Conservation (phyloP, 441 rosid genomes). For the Corymbia calophylla region DNA sequence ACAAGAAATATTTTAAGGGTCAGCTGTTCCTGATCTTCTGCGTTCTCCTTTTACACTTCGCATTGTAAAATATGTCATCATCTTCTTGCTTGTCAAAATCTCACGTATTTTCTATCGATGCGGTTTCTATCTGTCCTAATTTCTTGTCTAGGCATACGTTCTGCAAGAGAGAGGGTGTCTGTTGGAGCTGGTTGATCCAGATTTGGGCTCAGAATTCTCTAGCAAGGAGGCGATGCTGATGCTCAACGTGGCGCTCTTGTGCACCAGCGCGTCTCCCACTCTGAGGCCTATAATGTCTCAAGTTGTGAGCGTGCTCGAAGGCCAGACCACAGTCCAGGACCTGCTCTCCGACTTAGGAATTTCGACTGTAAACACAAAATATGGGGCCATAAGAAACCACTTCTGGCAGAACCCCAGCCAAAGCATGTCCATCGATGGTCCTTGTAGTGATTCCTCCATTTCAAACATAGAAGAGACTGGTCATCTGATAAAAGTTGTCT, state of each 20-base stretch:
- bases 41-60: neutral
- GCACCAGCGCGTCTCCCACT: constrained; percentile 80
- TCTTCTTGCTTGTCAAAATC: neutral
- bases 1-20: neutral
- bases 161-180: constrained; percentile 72
- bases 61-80: neutral
- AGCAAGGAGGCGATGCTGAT: constrained; percentile 66
- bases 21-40: neutral
- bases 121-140: neutral
- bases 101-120: neutral
- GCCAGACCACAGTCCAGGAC: constrained; percentile 68
- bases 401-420: constrained; percentile 76
- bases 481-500: constrained; percentile 23
- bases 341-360: constrained; percentile 70
- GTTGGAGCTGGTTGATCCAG: constrained; percentile 66
- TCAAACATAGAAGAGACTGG: constrained; percentile 32
- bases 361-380: constrained; percentile 48
- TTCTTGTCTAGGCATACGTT: constrained; percentile 49
- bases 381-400: constrained; percentile 64
- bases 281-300: constrained; percentile 86
- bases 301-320: constrained; percentile 82
- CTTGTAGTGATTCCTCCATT: constrained; percentile 23
- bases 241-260: constrained; percentile 69
- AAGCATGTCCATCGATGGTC: constrained; percentile 33
- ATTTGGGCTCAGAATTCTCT: constrained; percentile 41